These are phyloP conservation scores for Bruguiera gymnorhiza DNA, from an alignment of 345 rosid genomes.

Conservation along the genomic window DNA sequence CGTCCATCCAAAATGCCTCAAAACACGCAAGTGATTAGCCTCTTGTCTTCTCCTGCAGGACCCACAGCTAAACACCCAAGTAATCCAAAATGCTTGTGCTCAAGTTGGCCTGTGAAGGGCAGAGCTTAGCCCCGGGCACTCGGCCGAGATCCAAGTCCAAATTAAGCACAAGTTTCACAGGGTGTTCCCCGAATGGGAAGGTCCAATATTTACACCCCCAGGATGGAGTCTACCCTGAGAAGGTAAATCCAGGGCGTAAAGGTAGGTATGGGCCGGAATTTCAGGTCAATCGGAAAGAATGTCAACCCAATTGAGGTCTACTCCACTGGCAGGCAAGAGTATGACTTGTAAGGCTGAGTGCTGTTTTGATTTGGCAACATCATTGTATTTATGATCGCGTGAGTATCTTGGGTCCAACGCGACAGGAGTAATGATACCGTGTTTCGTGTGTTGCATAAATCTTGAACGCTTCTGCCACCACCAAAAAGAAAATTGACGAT, in stretches of 20 bases:
- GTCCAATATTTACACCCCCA: slow-evolving; percentile 92
- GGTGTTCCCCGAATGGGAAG: slow-evolving; percentile 87
- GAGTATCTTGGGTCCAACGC: background rate
- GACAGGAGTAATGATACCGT: too few species aligned
- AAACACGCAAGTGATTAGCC: background rate
- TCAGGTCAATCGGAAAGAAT: slow-evolving; percentile 88
- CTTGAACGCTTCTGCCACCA: too few species aligned
- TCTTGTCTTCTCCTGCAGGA: background rate
- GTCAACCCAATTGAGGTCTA: slow-evolving; percentile 86
- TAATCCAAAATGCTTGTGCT: slow-evolving; percentile 13
- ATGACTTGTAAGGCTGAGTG: slow-evolving; percentile 55
- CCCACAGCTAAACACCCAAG: background rate
- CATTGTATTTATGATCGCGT: background rate
- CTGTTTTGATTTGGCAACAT: background rate
- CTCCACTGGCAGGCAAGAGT: slow-evolving; percentile 84
- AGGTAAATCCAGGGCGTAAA: slow-evolving; percentile 77
- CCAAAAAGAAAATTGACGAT: too few species aligned
- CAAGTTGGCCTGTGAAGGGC: slow-evolving; percentile 88
- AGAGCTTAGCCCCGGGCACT: slow-evolving; percentile 84
- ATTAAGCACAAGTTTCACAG: slow-evolving; percentile 83
- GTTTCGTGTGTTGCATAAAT: too few species aligned
- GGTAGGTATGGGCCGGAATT: slow-evolving; percentile 78
- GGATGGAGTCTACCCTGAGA: slow-evolving; percentile 92
- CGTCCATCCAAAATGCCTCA: slow-evolving; percentile 25
- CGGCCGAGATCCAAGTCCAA: slow-evolving; percentile 88